Evolutionary conservation across 2,329 filamentous ascomycete genomes (phyloP), one percentile per base, ranked within the genome.

Genomic region (Talaromyces sp.): DNA sequence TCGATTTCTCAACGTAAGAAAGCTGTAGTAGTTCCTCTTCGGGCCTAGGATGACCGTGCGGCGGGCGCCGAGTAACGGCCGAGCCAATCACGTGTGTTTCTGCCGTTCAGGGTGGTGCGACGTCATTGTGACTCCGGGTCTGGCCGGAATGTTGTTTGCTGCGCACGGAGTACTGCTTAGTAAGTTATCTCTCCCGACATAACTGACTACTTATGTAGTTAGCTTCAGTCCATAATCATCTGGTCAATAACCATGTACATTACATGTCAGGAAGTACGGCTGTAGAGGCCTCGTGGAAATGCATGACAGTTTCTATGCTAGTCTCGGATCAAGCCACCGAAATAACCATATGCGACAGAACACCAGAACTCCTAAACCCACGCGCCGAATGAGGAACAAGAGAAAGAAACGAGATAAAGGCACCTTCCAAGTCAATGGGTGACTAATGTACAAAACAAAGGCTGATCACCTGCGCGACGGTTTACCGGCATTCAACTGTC

Each of bases 401-500:
- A 56, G 8, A 18, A 48, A 16, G 1, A 18, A 46, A 18, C 11
- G 39, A 28, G 5, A 23, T 3, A 14, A 55, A 42, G 6, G 21
- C 2, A 56, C 33, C n/a, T 21, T 42, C 31, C 18, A 14, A 4
- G 25, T 16, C 21, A 33, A n/a, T 18, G 21, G 40, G 40, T 7
- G 23, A 3, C 48, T 35, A 33, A 35, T 33, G 31, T 54, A 54
- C 50, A 54, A 35, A 14, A 61, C 58, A 60, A 50, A 28, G 11
- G 1, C 25, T n/a, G 11, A n/a, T 50, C 64, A 79, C 62, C 73
- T 74, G 60, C 75, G 76, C 55, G 75, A 74, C 42, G 73, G 76
- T 66, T 78, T 79, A 50, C 69, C 63, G 35, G 75, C 75, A 48
- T 75, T 77, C 66, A 75, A 74, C 67, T 81, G 78, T 67, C 79